Conservation (phyloP, 768 basidiomycete genomes). For the Mycena kentingensis region DNA sequence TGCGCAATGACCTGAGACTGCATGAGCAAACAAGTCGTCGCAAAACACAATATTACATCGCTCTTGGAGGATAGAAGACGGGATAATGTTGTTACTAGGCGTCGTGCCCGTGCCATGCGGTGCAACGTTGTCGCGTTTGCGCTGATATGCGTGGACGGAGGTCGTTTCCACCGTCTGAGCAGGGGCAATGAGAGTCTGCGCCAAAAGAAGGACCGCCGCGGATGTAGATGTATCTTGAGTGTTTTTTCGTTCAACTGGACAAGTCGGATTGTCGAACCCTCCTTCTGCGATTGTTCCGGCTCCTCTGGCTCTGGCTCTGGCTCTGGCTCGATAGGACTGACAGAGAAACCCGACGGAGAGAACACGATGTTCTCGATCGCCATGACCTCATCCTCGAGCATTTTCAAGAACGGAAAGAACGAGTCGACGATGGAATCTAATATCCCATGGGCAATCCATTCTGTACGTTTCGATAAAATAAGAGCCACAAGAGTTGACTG, state of each 20-base stretch:
- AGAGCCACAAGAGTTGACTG: not conserved
- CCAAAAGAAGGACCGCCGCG: slow-evolving; percentile 22
- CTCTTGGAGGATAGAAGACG: slow-evolving; percentile 73
- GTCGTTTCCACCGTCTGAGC: slow-evolving; percentile 24
- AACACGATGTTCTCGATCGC: slow-evolving; percentile 75
- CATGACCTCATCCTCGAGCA: slow-evolving; percentile 79
- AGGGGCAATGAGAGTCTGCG: not conserved
- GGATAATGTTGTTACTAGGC: slow-evolving; percentile 76
- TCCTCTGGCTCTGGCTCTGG: not conserved
- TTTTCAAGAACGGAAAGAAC: slow-evolving; percentile 82
- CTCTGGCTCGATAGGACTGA: not conserved
- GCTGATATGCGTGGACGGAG: slow-evolving; percentile 26
- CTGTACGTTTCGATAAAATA: slow-evolving; percentile 39
- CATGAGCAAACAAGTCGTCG: not conserved
- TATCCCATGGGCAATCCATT: slow-evolving; percentile 93
- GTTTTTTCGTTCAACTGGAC: slow-evolving; percentile 13
- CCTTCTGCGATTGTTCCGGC: slow-evolving; percentile 7
- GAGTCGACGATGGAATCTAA: slow-evolving; percentile 94
- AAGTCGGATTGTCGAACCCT: not conserved
- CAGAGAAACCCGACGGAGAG: slow-evolving; percentile 19
- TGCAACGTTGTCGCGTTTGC: slow-evolving; percentile 55
- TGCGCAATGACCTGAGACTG: slow-evolving; percentile 74
- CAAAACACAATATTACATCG: slow-evolving; percentile 4
- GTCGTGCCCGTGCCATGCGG: slow-evolving; percentile 77
- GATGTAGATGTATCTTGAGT: slow-evolving; percentile 12